These are phyloP conservation scores for Capsella rubella DNA, from an alignment of 441 rosid genomes.

Conservation along the genomic window DNA sequence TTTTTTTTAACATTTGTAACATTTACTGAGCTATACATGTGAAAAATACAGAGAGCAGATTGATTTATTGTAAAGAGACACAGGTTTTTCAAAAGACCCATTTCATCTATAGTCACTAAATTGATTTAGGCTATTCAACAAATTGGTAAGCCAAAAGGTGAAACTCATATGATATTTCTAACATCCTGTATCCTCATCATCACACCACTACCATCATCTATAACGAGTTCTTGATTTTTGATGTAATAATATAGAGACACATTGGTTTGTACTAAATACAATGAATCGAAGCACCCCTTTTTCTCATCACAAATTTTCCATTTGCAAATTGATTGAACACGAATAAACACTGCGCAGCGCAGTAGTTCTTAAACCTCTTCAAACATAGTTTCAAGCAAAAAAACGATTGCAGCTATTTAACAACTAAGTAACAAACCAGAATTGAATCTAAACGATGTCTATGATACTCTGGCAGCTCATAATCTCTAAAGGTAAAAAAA, in stretches of 20 bases:
- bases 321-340: conserved; percentile 8
- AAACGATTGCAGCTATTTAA: conserved; percentile 1
- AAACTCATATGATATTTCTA: neutral
- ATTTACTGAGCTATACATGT: neutral
- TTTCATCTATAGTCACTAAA: neutral
- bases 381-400: conserved; percentile 22
- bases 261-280: neutral
- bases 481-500: no score
- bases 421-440: conserved; percentile 3
- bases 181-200: neutral
- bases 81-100: neutral
- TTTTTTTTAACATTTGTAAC: neutral
- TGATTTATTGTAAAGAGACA: neutral
- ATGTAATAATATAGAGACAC: neutral
- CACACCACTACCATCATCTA: neutral
- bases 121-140: neutral
- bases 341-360: conserved; percentile 1
- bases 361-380: conserved; percentile 3
- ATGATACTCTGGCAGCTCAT: conserved; percentile 10
- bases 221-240: neutral
- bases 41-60: neutral
- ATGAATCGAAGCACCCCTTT: neutral
- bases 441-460: neutral
- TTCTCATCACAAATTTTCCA: conserved; percentile 4
- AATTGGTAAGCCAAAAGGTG: conserved; percentile 1